Evolutionary conservation across 2,329 filamentous ascomycete species (phyloP).

Genomic region (Aspergillus sp.): DNA sequence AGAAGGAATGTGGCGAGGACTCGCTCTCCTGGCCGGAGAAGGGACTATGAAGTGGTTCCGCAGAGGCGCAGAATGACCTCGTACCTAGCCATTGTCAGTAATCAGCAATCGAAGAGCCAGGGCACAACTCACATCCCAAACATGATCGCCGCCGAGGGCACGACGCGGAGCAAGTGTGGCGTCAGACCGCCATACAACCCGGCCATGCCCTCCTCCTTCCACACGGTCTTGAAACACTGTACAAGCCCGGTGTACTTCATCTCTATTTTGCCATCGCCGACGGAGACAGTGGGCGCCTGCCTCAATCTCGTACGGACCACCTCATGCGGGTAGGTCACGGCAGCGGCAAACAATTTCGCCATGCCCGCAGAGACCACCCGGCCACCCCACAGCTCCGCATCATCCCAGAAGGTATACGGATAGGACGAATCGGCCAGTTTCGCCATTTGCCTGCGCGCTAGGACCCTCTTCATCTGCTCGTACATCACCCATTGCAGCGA

Average conservation of each 20-base stretch:
- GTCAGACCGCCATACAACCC: slow-evolving; percentile 85
- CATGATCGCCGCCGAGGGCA: slow-evolving; percentile 91
- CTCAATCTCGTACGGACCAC: slow-evolving; percentile 75
- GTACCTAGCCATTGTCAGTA: slow-evolving; percentile 22
- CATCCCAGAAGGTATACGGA: slow-evolving; percentile 61
- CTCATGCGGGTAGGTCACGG: slow-evolving; percentile 88
- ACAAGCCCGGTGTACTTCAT: slow-evolving; percentile 81
- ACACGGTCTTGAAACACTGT: slow-evolving; percentile 81
- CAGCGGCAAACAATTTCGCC: slow-evolving; percentile 75
- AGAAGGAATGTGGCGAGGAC: neutral
- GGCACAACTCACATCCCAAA: slow-evolving; percentile 64
- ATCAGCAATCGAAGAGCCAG: slow-evolving; percentile 10
- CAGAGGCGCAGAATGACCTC: slow-evolving; percentile 26
- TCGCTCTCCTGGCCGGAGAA: neutral
- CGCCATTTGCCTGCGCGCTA: slow-evolving; percentile 55
- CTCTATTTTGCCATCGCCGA: slow-evolving; percentile 50
- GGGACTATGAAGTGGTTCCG: slow-evolving; percentile 23
- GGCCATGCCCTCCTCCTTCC: slow-evolving; percentile 76
- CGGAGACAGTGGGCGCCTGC: slow-evolving; percentile 76
- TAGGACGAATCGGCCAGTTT: slow-evolving; percentile 49
- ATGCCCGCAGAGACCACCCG: slow-evolving; percentile 63
- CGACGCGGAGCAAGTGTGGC: slow-evolving; percentile 80
- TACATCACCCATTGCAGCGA: slow-evolving; percentile 92
- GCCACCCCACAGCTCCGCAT: slow-evolving; percentile 66
- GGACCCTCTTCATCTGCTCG: slow-evolving; percentile 75